Percentiles rank a stretch among this genome's conserved stretches.
These are phyloP conservation scores for Seiridium cupressi DNA, from an alignment of 2,329 filamentous ascomycete genomes.

Conservation along the genomic window DNA sequence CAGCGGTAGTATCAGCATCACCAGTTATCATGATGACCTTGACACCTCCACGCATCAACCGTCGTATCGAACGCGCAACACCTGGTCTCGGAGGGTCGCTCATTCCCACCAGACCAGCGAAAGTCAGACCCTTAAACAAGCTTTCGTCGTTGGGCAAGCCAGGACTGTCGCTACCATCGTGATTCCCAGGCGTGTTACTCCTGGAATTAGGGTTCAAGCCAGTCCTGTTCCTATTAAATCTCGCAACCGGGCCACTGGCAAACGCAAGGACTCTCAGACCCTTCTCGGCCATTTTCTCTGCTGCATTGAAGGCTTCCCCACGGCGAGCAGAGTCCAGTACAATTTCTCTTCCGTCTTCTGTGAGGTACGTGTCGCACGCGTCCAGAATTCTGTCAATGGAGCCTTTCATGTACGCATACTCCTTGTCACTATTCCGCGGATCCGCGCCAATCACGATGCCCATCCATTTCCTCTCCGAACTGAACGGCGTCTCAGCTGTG, in stretches of 20 bases:
- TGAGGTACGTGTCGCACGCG: slow-evolving; percentile 88
- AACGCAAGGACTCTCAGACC: slow-evolving; percentile 91
- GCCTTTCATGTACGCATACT: slow-evolving; percentile 93
- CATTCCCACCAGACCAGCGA: slow-evolving; percentile 94
- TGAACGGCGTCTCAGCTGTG: slow-evolving; percentile 87
- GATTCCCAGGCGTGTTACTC: slow-evolving; percentile 49
- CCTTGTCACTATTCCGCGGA: slow-evolving; percentile 58
- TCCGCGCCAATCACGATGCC: slow-evolving; percentile 78
- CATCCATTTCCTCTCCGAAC: slow-evolving; percentile 99
- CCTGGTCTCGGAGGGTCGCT: slow-evolving; percentile 91
- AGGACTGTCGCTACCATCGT: slow-evolving; percentile 35
- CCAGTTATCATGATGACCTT: slow-evolving; percentile 99
- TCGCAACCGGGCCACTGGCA: slow-evolving; percentile 73
- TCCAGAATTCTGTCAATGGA: slow-evolving; percentile 84
- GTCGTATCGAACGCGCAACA: slow-evolving; percentile 84
- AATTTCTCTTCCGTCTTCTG: slow-evolving; percentile 81
- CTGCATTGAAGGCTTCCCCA: slow-evolving; percentile 73
- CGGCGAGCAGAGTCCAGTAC: slow-evolving; percentile 75
- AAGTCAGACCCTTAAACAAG: slow-evolving; percentile 77
- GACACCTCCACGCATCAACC: slow-evolving; percentile 89
- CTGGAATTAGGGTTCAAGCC: slow-evolving; percentile 34
- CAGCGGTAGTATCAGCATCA: slow-evolving; percentile 89
- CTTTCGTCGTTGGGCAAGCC: slow-evolving; percentile 60
- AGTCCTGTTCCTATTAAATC: slow-evolving; percentile 40
- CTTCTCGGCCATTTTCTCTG: slow-evolving; percentile 82